Conservation (phyloP, 805 yeast species). For the Debaryomyces prosopidis region DNA sequence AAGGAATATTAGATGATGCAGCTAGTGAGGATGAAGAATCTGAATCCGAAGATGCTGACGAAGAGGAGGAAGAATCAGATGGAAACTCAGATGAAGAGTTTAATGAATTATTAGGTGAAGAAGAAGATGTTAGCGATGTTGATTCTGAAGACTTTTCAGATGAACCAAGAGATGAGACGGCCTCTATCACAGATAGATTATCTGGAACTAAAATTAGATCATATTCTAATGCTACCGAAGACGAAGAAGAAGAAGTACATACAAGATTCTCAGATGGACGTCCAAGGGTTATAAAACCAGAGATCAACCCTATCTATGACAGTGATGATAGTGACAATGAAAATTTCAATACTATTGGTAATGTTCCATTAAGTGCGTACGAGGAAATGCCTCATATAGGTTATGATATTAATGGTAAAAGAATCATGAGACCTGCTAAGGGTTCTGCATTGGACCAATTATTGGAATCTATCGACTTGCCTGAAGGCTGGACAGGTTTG, state of each 20-base stretch:
- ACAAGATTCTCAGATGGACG: constrained; percentile 75
- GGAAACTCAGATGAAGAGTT: constrained; percentile 60
- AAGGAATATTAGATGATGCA: constrained; percentile 45
- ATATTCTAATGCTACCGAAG: constrained; percentile 39
- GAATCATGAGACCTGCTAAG: constrained; percentile 98
- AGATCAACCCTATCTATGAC: constrained; percentile 92
- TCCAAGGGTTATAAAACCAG: constrained; percentile 78
- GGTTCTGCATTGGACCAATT: constrained; percentile 92
- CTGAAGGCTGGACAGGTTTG: constrained; percentile 98
- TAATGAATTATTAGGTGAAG: constrained; percentile 58
- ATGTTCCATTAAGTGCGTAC: constrained; percentile 88
- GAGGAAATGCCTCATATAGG: constrained; percentile 98
- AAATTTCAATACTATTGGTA: constrained; percentile 82
- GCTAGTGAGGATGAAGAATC: constrained; percentile 34
- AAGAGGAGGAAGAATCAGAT: constrained; percentile 15
- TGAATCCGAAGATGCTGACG: constrained; percentile 19
- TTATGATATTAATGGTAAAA: constrained; percentile 93
- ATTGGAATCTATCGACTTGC: constrained; percentile 87
- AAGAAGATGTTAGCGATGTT: constrained; percentile 43
- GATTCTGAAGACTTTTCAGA: constrained; percentile 51
- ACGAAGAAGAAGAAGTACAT: constrained; percentile 28
- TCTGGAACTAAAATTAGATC: constrained; percentile 55
- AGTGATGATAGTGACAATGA: constrained; percentile 91
- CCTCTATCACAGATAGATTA: constrained; percentile 53
- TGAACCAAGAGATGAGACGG: constrained; percentile 52